phyloP scores from a whole-genome alignment of 192 early-diverging fungal species.

The Coemansia sp. region DNA sequence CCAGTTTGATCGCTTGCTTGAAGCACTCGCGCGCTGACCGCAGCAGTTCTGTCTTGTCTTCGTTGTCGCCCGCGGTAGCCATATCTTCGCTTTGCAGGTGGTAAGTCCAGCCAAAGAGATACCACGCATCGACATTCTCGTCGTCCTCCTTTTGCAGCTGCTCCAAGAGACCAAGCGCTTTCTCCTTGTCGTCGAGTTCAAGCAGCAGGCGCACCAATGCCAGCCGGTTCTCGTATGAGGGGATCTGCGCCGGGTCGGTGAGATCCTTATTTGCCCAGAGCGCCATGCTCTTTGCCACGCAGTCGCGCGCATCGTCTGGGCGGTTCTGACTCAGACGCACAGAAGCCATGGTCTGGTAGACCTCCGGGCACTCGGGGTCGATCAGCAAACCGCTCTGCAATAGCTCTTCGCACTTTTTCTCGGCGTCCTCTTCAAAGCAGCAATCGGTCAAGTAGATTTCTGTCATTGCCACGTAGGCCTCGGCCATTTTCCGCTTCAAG shows the following conservation, averaged over 20 bases:
- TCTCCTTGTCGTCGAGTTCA: slow-evolving; percentile 76
- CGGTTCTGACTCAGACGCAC: slow-evolving; percentile 85
- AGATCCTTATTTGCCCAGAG: slow-evolving; percentile 69
- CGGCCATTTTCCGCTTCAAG: slow-evolving; percentile 69
- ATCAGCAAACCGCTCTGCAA: slow-evolving; percentile 65
- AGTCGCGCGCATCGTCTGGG: slow-evolving; percentile 73
- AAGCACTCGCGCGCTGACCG: slow-evolving; percentile 49
- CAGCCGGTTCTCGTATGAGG: slow-evolving; percentile 83
- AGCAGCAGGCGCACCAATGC: slow-evolving; percentile 81
- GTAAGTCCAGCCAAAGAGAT: slow-evolving; percentile 94
- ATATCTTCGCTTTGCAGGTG: slow-evolving; percentile 79
- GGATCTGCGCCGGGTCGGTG: slow-evolving; percentile 51
- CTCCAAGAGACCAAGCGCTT: slow-evolving; percentile 80
- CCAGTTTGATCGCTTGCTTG: slow-evolving; percentile 56
- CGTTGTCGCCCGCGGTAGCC: slow-evolving; percentile 49
- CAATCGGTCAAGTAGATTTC: slow-evolving; percentile 99
- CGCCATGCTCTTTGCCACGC: slow-evolving; percentile 65
- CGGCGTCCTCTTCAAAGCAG: slow-evolving; percentile 92
- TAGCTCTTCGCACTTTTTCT: slow-evolving; percentile 77
- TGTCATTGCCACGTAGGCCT: slow-evolving; percentile 89
- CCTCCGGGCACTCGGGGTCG: slow-evolving; percentile 77
- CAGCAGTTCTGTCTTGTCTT: slow-evolving; percentile 27
- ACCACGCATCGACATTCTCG: slow-evolving; percentile 89
- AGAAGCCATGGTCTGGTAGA: slow-evolving; percentile 85
- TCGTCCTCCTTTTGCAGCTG: slow-evolving; percentile 88